Base-by-base conservation (phyloP, 345 rosid genomes). In the Euphorbia pulcherrima region DNA sequence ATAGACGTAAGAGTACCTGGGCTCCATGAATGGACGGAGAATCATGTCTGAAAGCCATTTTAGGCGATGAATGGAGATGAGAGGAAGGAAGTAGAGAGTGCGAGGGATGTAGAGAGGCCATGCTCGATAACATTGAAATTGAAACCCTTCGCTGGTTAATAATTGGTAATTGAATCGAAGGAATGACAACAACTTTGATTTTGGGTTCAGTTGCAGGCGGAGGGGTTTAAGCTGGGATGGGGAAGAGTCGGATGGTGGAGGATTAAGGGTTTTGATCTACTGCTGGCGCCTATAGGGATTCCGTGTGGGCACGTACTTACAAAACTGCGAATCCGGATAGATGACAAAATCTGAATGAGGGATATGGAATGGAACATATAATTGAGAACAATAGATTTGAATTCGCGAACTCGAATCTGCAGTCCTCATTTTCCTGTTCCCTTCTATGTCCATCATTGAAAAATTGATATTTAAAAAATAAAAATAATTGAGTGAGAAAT, bases 61-160 rank as follows among this genome's bases (percentile, higher is more conserved):
- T 58, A 14, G 78, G 56, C 39, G 73, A 62, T 29, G 64, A 47
- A 62, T 60, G 77, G 30, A 51, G 68, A 40, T 65, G 70, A 68
- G 47, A 57, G 20, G 79, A 67, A 46, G 80, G 57, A 68, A 65
- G 71, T 56, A 74, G 40, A 68, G 70, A 67, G 55, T 33, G 69
- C 29, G 74, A 69, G 21, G 66, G 37, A 68, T 20, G 62, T 26
- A 70, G 48, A 37, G 68, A 61, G 7, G 80, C 52, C 83, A 83
- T 77, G 62, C 62, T 64, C 56, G 33, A 46, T 18, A 16, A 48
- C 24, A 30, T 58, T 24, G 54, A 44, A 12, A 14, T 7, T 44
- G 41, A 14, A 23, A 55, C n/a, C 29, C 44, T 63, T 60, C 52
- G 40, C 7, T 5, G 4, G 23, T 47, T 40, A 29, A 9, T 62